A percentile compares a stretch with the other conserved stretches of the same genome.
These are phyloP conservation scores for Erysiphe pulchra DNA, from an alignment of 2,329 filamentous ascomycete genomes.

Conservation along the genomic window DNA sequence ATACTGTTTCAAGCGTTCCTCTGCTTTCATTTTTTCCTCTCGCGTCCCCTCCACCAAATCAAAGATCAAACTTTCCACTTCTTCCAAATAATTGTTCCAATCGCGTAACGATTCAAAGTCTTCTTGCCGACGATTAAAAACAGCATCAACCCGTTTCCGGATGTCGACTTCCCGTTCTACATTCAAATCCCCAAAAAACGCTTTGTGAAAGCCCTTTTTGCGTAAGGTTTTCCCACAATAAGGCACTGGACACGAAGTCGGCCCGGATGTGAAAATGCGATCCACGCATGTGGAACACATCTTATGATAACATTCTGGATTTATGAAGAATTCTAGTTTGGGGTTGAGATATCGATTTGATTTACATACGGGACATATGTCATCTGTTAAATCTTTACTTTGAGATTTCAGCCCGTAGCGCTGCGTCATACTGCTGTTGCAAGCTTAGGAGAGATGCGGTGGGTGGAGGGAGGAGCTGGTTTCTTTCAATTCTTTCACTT, in stretches of 20 bases:
- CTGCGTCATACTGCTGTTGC: constrained; percentile 3
- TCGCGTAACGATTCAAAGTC: constrained; percentile 67
- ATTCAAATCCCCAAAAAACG: constrained; percentile 70
- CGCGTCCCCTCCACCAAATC: constrained; percentile 52
- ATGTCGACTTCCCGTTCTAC: constrained; percentile 92
- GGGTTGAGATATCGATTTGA: constrained; percentile 86
- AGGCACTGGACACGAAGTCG: constrained; percentile 75
- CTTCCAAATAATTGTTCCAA: constrained; percentile 88
- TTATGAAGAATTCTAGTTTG: constrained; percentile 85
- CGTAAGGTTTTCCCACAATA: constrained; percentile 71
- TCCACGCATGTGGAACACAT: constrained; percentile 96
- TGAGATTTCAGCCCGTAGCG: constrained; percentile 4
- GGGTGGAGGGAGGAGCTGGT: too few species aligned
- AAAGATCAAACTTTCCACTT: constrained; percentile 72
- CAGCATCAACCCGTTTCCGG: constrained; percentile 46
- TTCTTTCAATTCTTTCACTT: too few species aligned
- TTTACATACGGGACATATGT: constrained; percentile 94
- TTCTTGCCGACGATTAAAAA: constrained; percentile 72
- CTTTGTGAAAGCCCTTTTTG: constrained; percentile 57
- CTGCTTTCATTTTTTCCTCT: constrained; percentile 23
- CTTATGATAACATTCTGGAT: constrained; percentile 95
- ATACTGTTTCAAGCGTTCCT: constrained; percentile 35
- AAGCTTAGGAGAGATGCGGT: too few species aligned
- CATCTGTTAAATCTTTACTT: constrained; percentile 16
- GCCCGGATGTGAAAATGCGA: constrained; percentile 77